Evolutionary conservation across 768 basidiomycete genomes (phyloP).

Genomic region (Leucosporidium yakuticum): DNA sequence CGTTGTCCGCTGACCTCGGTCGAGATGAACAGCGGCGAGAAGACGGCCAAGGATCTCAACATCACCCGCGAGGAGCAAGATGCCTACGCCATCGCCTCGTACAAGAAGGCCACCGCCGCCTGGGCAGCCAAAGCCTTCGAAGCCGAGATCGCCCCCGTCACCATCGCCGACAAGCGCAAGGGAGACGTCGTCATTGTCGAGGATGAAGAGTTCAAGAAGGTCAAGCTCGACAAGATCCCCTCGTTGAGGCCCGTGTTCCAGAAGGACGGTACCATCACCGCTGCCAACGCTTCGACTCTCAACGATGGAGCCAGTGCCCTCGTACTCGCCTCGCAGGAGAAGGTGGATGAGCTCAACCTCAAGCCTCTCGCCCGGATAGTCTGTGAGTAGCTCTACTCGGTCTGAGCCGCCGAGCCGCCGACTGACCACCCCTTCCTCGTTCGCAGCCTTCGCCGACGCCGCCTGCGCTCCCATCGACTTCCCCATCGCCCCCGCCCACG

Average conservation of each 20-base stretch:
- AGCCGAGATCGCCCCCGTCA: conserved; percentile 81
- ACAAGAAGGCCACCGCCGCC: conserved; percentile 82
- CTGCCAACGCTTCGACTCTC: conserved; percentile 89
- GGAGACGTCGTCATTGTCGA: conserved; percentile 73
- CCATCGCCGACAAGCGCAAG: conserved; percentile 80
- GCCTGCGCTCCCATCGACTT: conserved; percentile 97
- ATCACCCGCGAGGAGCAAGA: conserved; percentile 87
- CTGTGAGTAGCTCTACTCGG: conserved; percentile 55
- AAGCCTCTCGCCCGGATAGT: conserved; percentile 90
- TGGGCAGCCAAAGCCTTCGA: conserved; percentile 81
- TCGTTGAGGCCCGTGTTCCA: conserved; percentile 83
- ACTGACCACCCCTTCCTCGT: conserved; percentile 15
- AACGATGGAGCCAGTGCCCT: conserved; percentile 96
- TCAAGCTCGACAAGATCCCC: conserved; percentile 90
- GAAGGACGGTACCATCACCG: conserved; percentile 73
- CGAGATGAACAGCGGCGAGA: conserved; percentile 54
- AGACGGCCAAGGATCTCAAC: conserved; percentile 67
- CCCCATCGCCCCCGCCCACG: conserved; percentile 87
- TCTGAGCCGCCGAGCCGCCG: neutral
- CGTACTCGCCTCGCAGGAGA: conserved; percentile 87
- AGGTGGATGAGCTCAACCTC: conserved; percentile 81
- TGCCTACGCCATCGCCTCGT: conserved; percentile 86
- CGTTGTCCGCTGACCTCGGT: neutral
- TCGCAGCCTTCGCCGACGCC: conserved; percentile 85
- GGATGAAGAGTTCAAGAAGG: conserved; percentile 97